Evolutionary conservation across 768 basidiomycete genomes (phyloP).

Genomic region (Russula vinacea): DNA sequence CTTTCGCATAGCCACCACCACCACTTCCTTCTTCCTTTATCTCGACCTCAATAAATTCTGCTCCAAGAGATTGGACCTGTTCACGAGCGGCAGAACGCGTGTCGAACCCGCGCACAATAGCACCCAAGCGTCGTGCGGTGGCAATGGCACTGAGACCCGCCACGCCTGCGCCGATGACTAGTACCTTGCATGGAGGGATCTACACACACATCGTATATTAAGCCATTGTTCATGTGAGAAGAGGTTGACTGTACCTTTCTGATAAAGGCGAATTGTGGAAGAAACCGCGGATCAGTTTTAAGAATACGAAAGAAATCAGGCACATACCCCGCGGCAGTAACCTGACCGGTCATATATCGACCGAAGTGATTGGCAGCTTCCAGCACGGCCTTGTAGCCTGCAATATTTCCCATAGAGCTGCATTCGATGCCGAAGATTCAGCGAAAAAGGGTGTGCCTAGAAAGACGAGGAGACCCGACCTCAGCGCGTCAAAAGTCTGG

Average conservation of each 20-base stretch:
- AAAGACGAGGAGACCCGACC: conserved; percentile 42
- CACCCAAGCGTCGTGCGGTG: conserved; percentile 79
- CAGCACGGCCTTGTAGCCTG: conserved; percentile 89
- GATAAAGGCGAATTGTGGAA: conserved; percentile 11
- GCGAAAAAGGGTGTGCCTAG: not conserved
- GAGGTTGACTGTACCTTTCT: conserved; percentile 43
- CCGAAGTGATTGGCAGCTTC: conserved; percentile 90
- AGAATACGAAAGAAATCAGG: conserved; percentile 13
- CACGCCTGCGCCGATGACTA: conserved; percentile 86
- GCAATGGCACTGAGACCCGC: conserved; percentile 86
- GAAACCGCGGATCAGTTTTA: conserved; percentile 6
- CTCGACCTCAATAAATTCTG: conserved; percentile 82
- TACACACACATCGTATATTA: conserved; percentile 34
- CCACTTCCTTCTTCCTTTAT: conserved; percentile 81
- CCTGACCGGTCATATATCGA: conserved; percentile 85
- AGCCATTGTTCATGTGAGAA: conserved; percentile 4
- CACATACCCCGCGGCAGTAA: conserved; percentile 82
- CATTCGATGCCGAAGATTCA: not conserved
- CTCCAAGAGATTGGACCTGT: conserved; percentile 86
- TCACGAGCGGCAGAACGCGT: conserved; percentile 81
- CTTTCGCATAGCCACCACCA: conserved; percentile 82
- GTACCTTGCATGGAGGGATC: conserved; percentile 84
- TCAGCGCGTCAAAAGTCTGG: conserved; percentile 85
- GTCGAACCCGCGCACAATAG: conserved; percentile 86
- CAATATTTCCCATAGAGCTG: conserved; percentile 92